A percentile compares a stretch with the other conserved stretches of the same genome.
These are phyloP conservation scores for Nemania sp. DNA, from an alignment of 2,329 filamentous ascomycete species.

Conservation along the genomic window DNA sequence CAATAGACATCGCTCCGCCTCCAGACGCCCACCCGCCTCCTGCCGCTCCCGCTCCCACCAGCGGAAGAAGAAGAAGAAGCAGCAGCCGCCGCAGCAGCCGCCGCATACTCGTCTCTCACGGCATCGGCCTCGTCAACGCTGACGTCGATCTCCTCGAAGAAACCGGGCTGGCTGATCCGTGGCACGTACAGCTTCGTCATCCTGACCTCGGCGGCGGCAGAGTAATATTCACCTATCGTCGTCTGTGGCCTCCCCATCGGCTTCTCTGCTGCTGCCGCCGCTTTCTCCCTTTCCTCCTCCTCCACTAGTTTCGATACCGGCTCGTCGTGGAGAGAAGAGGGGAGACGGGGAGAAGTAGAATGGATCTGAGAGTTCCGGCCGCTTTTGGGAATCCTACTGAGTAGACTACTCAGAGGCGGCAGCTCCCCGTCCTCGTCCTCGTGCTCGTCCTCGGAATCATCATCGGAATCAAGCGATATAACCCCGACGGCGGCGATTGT, in stretches of 20 bases:
- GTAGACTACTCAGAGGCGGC: conserved; percentile 33
- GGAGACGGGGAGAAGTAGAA: background rate
- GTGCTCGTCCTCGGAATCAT: conserved; percentile 9
- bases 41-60: background rate
- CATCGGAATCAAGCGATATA: conserved; percentile 28
- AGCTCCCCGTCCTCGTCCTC: conserved; percentile 30
- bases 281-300: background rate
- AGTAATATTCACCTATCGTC: conserved; percentile 25
- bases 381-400: conserved; percentile 6
- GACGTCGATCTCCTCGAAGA: conserved; percentile 45
- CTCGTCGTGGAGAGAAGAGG: background rate
- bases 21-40: conserved; percentile 30
- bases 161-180: conserved; percentile 45
- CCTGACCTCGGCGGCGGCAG: conserved; percentile 18
- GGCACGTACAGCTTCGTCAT: conserved; percentile 48
- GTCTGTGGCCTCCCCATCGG: conserved; percentile 26
- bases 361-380: background rate
- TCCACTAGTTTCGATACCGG: too few species aligned
- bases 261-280: conserved; percentile 1
- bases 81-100: background rate
- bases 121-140: conserved; percentile 37
- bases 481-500: conserved; percentile 31
- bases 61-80: too few species aligned
- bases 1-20: conserved; percentile 39
- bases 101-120: conserved; percentile 13